Conservation (phyloP, 208 protist genomes). For the Wallacemonas sp. region DNA sequence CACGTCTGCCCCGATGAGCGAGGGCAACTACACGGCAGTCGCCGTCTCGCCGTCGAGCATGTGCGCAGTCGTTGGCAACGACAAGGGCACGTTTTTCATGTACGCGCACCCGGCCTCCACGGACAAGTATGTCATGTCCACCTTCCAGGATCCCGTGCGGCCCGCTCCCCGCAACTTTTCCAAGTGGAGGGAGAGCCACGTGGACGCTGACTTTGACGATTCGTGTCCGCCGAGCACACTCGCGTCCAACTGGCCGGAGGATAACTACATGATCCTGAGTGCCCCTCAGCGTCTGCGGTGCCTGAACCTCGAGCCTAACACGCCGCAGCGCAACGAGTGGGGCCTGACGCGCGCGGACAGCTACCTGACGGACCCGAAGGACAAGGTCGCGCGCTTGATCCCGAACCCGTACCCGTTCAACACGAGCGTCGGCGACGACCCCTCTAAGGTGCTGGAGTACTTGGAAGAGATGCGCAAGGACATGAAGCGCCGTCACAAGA, state of each 20-base stretch:
- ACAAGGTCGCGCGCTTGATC: conserved; percentile 72
- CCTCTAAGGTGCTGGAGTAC: conserved; percentile 58
- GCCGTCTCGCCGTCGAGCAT: conserved; percentile 72
- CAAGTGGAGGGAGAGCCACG: conserved; percentile 68
- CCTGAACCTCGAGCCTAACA: conserved; percentile 60
- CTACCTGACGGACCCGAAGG: conserved; percentile 81
- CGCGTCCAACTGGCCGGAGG: conserved; percentile 82
- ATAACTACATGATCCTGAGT: conserved; percentile 89
- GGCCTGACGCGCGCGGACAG: conserved; percentile 72
- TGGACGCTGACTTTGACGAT: conserved; percentile 74
- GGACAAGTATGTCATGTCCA: conserved; percentile 81
- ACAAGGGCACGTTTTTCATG: conserved; percentile 82
- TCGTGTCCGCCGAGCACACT: conserved; percentile 21
- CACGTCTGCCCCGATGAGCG: conserved; percentile 45
- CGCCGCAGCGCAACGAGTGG: conserved; percentile 53
- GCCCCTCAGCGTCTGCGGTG: conserved; percentile 74
- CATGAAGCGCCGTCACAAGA: conserved; percentile 66
- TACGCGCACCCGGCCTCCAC: conserved; percentile 68
- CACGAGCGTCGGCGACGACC: conserved; percentile 75
- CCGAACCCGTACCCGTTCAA: conserved; percentile 90
- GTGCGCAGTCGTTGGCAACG: conserved; percentile 85
- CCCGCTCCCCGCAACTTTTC: conserved; percentile 21
- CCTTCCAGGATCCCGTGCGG: conserved; percentile 53
- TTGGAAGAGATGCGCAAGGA: conserved; percentile 81
- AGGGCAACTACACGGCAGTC: conserved; percentile 61